A percentile compares a stretch with the other conserved stretches of the same genome.
Conservation (phyloP, 2,329 filamentous ascomycete genomes). For the Tympanopsis confertula region DNA sequence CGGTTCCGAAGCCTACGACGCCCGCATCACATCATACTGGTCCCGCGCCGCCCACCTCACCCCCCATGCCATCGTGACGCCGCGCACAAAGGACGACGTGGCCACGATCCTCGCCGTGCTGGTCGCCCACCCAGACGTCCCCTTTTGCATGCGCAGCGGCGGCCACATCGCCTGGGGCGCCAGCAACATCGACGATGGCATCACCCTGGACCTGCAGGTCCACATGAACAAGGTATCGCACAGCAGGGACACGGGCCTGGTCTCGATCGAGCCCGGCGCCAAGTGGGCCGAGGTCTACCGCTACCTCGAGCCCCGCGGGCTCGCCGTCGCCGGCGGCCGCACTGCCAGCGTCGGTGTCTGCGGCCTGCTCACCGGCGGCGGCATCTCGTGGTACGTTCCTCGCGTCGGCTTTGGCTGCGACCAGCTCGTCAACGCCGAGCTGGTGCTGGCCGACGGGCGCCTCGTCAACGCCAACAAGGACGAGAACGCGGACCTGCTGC, state of each 20-base stretch:
- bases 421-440: constrained; percentile 32
- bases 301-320: constrained; percentile 13
- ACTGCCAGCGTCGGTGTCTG: constrained; percentile 23
- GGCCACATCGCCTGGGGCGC: constrained; percentile 27
- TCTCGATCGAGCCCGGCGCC: constrained; percentile 20
- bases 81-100: constrained; percentile 2
- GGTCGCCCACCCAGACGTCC: too few relatives aligned
- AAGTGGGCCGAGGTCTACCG: constrained; percentile 25
- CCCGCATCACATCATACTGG: neutral
- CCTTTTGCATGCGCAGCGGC: constrained; percentile 28
- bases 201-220: constrained; percentile 25
- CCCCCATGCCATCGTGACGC: too few relatives aligned
- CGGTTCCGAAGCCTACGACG: too few relatives aligned
- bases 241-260: constrained; percentile 12
- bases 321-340: constrained; percentile 23
- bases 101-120: neutral
- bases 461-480: constrained; percentile 30
- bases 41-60: neutral
- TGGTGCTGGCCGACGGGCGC: constrained; percentile 37
- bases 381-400: constrained; percentile 24
- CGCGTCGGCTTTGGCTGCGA: constrained; percentile 35
- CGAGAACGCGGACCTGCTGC: constrained; percentile 34
- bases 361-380: constrained; percentile 20
- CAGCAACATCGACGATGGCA: constrained; percentile 25
- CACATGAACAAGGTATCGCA: constrained; percentile 11